Percentiles rank a stretch among this genome's conserved stretches.
Evolutionary conservation across 2,329 filamentous ascomycete genomes (phyloP).

Genomic region (Madurella mycetomatis): DNA sequence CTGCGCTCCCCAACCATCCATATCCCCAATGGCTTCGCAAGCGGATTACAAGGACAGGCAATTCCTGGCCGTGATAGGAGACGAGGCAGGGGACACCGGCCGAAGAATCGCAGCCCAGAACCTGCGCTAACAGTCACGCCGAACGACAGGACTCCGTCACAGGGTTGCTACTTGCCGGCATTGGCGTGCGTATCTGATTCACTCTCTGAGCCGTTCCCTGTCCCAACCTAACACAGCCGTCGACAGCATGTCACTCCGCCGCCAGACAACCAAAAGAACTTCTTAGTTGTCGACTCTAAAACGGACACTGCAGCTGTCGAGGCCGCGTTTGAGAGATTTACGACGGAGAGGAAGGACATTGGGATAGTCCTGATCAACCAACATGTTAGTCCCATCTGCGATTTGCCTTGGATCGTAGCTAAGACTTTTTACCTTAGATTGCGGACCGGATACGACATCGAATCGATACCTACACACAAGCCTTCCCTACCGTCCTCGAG

Average conservation of each 20-base stretch:
- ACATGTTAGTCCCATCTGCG: slow-evolving; percentile 60
- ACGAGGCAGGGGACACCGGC: slow-evolving; percentile 64
- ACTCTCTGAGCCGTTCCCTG: background rate
- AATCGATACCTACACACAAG: slow-evolving; percentile 87
- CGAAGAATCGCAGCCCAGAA: background rate
- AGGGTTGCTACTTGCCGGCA: slow-evolving; percentile 87
- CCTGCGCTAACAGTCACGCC: slow-evolving; percentile 15
- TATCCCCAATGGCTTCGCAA: slow-evolving; percentile 44
- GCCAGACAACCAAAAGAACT: slow-evolving; percentile 92
- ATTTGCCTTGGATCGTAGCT: background rate
- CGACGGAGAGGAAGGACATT: slow-evolving; percentile 87
- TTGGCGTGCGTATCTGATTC: slow-evolving; percentile 61
- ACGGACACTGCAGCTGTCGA: slow-evolving; percentile 87
- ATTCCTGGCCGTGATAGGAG: slow-evolving; percentile 95
- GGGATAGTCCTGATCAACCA: slow-evolving; percentile 97
- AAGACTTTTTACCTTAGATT: slow-evolving; percentile 51
- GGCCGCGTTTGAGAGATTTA: slow-evolving; percentile 84
- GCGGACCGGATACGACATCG: slow-evolving; percentile 89
- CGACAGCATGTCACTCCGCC: slow-evolving; percentile 81
- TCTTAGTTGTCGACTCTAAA: slow-evolving; percentile 91
- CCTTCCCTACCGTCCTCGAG: slow-evolving; percentile 93
- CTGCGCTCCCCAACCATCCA: background rate
- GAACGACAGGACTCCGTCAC: slow-evolving; percentile 83
- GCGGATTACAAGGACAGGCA: slow-evolving; percentile 76
- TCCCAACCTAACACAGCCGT: background rate